Evolutionary conservation across 2,329 filamentous ascomycete species (phyloP).

Genomic region (Cordyceps cicadae): DNA sequence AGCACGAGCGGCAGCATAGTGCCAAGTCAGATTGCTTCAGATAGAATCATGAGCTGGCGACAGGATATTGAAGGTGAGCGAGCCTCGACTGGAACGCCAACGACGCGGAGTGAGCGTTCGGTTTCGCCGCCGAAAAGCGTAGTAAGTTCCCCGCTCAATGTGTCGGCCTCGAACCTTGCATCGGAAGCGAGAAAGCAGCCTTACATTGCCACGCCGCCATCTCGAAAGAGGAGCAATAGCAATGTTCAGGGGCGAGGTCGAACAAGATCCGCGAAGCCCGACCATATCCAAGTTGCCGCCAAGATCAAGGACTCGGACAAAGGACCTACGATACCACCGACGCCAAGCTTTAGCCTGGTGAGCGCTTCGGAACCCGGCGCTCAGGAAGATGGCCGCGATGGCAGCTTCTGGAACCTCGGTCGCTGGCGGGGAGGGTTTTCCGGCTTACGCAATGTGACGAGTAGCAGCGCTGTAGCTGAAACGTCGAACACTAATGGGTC

Average conservation of each 20-base stretch:
- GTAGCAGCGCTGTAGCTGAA: slow-evolving; percentile 17
- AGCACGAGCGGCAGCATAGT: slow-evolving; percentile 23
- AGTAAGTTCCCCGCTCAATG: slow-evolving; percentile 26
- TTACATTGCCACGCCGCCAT: slow-evolving; percentile 26
- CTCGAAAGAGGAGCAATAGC: slow-evolving; percentile 12
- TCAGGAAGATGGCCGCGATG: slow-evolving; percentile 33
- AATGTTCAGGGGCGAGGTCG: neutral
- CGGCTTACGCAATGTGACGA: slow-evolving; percentile 24
- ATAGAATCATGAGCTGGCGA: slow-evolving; percentile 83
- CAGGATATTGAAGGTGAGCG: slow-evolving; percentile 50
- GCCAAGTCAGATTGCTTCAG: slow-evolving; percentile 38
- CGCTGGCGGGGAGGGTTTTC: slow-evolving; percentile 41
- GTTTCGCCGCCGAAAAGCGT: slow-evolving; percentile 43
- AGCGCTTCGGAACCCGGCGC: slow-evolving; percentile 26
- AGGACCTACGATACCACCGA: slow-evolving; percentile 34
- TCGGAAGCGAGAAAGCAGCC: slow-evolving; percentile 39
- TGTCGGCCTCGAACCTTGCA: slow-evolving; percentile 31
- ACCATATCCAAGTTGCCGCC: slow-evolving; percentile 5
- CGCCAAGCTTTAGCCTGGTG: slow-evolving; percentile 47
- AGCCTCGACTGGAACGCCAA: slow-evolving; percentile 30
- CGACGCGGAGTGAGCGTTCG: slow-evolving; percentile 44
- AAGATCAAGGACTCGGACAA: slow-evolving; percentile 18
- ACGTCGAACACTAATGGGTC: slow-evolving; percentile 13
- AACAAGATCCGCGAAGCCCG: neutral
- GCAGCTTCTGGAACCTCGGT: slow-evolving; percentile 49